Base-by-base conservation (phyloP, 2,329 filamentous ascomycete species). In the Lachnellula subtilissima region DNA sequence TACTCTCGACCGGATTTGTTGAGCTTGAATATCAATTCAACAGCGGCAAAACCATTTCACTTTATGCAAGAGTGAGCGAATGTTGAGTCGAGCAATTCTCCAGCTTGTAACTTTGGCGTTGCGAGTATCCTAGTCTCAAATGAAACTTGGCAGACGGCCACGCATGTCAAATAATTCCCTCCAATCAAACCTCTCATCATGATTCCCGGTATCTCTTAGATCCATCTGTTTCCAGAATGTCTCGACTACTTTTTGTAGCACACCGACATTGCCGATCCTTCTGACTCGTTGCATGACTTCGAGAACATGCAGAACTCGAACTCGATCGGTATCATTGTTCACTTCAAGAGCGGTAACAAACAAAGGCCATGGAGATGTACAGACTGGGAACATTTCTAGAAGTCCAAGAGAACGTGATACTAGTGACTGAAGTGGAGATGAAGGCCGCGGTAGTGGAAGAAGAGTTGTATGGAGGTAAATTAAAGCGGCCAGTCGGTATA, bases 1-100 rank as follows among this genome's bases (percentile, higher is more conserved):
- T 63, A 61, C 47, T 52, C 46, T 43, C 47, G 59, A 37, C 59
- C 55, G 8, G 59, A 59, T 53, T n/a, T 61, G 25, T 37, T 60
- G 11, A 45, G 42, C 12, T 22, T 57, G 32, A 45, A 19, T 25
- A 12, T 45, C 42, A 45, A 45, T 23, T 22, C 42, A 11, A 45
- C 17, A 11, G n/a, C 42, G 42, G 42, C 42, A 7, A 17, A 22
- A 11, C 17, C 22, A 45, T 17, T 45, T 9, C 9, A 32, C 11
- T 32, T 32, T 32, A 32, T 19, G 19, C 5, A 14, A 9, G 22
- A 22, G 12, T 45, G 19, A 9, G 25, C 5, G 8, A 45, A 45
- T 19, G 9, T 25, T 8, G 5, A 9, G 19, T 22, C 12, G 19
- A 22, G 15, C 2, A 17, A n/a, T 42, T 19, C 7, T 17, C 9